A percentile compares a stretch with the other conserved stretches of the same genome.
phyloP scores from a whole-genome alignment of 1,284 basidiomycete genomes.

The Austroboletus rostrupii region DNA sequence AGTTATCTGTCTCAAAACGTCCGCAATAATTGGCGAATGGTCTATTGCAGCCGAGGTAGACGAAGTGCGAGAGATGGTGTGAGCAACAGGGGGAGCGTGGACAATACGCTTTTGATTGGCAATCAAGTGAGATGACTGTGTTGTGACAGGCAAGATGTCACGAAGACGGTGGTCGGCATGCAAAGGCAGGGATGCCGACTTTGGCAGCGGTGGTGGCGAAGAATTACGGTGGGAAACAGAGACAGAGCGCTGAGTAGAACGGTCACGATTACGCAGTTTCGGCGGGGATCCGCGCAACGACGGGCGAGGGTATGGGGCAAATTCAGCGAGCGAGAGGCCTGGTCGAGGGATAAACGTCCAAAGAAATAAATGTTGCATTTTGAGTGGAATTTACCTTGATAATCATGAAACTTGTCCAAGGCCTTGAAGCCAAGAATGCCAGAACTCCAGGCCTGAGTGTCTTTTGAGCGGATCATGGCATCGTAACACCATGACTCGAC shows the following conservation, averaged over 20 bases:
- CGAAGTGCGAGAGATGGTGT: slow-evolving; percentile 25
- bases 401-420: slow-evolving; percentile 59
- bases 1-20: slow-evolving; percentile 76
- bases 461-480: slow-evolving; percentile 58
- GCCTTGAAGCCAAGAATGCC: slow-evolving; percentile 70
- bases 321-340: slow-evolving; percentile 52
- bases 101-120: slow-evolving; percentile 36
- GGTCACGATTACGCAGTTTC: slow-evolving; percentile 56
- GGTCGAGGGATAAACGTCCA: slow-evolving; percentile 5
- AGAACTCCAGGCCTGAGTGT: slow-evolving; percentile 69
- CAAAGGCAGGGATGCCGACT: slow-evolving; percentile 72
- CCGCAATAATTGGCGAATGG: slow-evolving; percentile 68
- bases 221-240: slow-evolving; percentile 47
- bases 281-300: slow-evolving; percentile 45
- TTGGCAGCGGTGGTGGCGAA: slow-evolving; percentile 78
- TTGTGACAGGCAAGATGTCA: slow-evolving; percentile 27
- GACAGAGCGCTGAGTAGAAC: slow-evolving; percentile 40
- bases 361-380: background rate
- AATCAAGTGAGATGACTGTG: slow-evolving; percentile 35
- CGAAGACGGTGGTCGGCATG: slow-evolving; percentile 41
- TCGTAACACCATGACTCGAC: slow-evolving; percentile 70
- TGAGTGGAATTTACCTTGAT: slow-evolving; percentile 46
- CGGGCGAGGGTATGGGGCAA: slow-evolving; percentile 40
- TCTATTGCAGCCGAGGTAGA: slow-evolving; percentile 37
- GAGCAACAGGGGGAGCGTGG: slow-evolving; percentile 32